A percentile compares a stretch with the other conserved stretches of the same genome.
phyloP scores from a whole-genome alignment of 2,329 filamentous ascomycete genomes.

The Xylaria sp. region DNA sequence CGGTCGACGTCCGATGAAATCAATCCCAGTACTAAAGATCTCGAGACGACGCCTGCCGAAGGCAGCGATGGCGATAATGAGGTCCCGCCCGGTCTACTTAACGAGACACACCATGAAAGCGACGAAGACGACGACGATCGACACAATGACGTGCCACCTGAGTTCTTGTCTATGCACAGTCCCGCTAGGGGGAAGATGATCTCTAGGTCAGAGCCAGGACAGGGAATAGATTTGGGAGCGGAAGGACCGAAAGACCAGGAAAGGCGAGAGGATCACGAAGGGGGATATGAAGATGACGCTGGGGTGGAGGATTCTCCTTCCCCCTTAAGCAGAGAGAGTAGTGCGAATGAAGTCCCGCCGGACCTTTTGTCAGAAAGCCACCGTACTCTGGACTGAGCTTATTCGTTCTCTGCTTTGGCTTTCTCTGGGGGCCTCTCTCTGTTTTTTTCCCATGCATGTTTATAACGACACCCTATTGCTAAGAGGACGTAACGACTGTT shows the following conservation, averaged over 20 bases:
- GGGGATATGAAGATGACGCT: background rate
- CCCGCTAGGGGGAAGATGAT: constrained; percentile 29
- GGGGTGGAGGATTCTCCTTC: constrained; percentile 20
- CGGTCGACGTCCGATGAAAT: constrained; percentile 48
- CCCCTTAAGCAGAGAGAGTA: constrained; percentile 40
- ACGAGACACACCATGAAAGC: constrained; percentile 34
- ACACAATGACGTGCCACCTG: constrained; percentile 45
- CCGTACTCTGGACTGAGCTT: constrained; percentile 9
- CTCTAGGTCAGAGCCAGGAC: background rate
- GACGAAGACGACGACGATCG: constrained; percentile 33
- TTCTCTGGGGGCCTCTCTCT: background rate
- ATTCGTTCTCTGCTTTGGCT: background rate
- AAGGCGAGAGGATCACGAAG: background rate
- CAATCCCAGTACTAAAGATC: background rate
- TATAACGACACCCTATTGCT: background rate
- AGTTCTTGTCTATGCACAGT: constrained; percentile 62
- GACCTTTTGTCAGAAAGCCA: constrained; percentile 43
- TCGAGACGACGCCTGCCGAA: background rate
- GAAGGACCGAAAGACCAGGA: background rate
- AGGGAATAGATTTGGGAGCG: background rate
- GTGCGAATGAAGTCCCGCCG: constrained; percentile 42
- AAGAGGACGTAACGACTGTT: background rate
- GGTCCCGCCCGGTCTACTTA: constrained; percentile 36
- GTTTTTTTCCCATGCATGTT: background rate
- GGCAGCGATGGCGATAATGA: constrained; percentile 36